Evolutionary conservation across 2,329 filamentous ascomycete species (phyloP), one percentile per base, ranked within the genome.

Genomic region (Neofusicoccum ribis): DNA sequence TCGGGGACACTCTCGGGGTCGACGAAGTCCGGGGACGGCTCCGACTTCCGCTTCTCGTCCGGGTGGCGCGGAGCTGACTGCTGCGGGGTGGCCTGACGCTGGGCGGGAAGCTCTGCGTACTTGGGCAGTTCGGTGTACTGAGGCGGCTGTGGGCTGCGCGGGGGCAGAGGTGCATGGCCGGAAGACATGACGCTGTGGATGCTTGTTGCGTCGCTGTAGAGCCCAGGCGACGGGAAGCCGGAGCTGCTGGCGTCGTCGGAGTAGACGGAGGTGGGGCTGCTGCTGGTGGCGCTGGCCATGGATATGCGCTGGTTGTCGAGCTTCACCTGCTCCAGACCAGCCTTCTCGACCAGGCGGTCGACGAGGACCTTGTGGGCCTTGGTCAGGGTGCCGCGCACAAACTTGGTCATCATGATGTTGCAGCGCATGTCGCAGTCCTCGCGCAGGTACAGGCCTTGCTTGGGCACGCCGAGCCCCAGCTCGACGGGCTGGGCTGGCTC

Each of bases 391-490:
- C 88, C 91, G 82, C 91, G 93, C 66, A 96, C 90, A 72, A 96
- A 96, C 7, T 81, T 79, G 0, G 88, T 84, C 80, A 95, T 85
- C 68, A 95, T 81, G 65, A 92, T 80, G 72, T 93, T 94, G 80
- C 92, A 96, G 65, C 85, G 85, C 82, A 96, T 88, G 68, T 92
- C 89, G 56, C 95, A 89, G 69, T 96, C 92, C 80, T 96, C 92
- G n/a, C 90, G 84, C 47, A 96, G 80, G 73, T 93, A 96, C 12
- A 96, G 80, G 0, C 92, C 92, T 46, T 86, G 81, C 23, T 83
- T 77, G 0, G 92, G 91, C 0, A 84, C 86, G 14, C 84, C 84
- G 5, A 91, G 77, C 5, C 89, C 90, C 23, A 91, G 77, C 78
- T 94, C 91, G 11, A 85, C 78, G 0, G 86, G 82, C 71, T 89